A percentile compares a stretch with the other conserved stretches of the same genome.
Evolutionary conservation across 2,329 filamentous ascomycete genomes (phyloP).

Genomic region (Talaromyces sp.): DNA sequence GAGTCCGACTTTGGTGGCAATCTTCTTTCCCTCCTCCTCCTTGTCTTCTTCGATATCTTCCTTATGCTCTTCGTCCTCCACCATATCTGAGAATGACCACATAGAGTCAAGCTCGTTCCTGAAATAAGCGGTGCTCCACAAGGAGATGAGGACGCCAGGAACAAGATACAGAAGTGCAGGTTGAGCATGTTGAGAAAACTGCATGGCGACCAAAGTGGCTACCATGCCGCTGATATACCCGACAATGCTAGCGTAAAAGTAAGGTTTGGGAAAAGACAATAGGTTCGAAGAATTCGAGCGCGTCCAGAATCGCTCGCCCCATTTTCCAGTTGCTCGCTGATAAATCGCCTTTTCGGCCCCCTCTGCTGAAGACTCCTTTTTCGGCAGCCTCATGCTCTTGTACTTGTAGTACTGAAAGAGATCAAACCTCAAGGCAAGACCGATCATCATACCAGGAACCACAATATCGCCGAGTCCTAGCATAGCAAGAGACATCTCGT

Average conservation of each 20-base stretch:
- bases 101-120: slow-evolving; percentile 72
- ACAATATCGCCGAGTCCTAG: slow-evolving; percentile 94
- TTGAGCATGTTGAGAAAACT: slow-evolving; percentile 77
- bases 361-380: slow-evolving; percentile 25
- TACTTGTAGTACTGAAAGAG: slow-evolving; percentile 77
- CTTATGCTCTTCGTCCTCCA: slow-evolving; percentile 40
- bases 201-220: slow-evolving; percentile 71
- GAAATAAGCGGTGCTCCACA: slow-evolving; percentile 71
- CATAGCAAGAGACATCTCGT: slow-evolving; percentile 60
- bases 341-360: slow-evolving; percentile 38
- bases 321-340: slow-evolving; percentile 64
- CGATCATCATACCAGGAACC: slow-evolving; percentile 86
- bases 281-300: slow-evolving; percentile 30
- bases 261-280: slow-evolving; percentile 70
- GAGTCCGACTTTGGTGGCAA: slow-evolving; percentile 28
- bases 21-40: slow-evolving; percentile 51
- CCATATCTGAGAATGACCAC: slow-evolving; percentile 76
- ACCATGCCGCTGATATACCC: slow-evolving; percentile 81
- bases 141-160: slow-evolving; percentile 71
- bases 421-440: slow-evolving; percentile 85
- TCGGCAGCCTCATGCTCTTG: slow-evolving; percentile 53
- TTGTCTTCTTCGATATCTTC: slow-evolving; percentile 21
- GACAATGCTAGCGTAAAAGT: slow-evolving; percentile 73
- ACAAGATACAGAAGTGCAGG: slow-evolving; percentile 91
- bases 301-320: slow-evolving; percentile 84